Evolutionary conservation across 345 rosid species (phyloP).

Genomic region (Raphanus sativus): DNA sequence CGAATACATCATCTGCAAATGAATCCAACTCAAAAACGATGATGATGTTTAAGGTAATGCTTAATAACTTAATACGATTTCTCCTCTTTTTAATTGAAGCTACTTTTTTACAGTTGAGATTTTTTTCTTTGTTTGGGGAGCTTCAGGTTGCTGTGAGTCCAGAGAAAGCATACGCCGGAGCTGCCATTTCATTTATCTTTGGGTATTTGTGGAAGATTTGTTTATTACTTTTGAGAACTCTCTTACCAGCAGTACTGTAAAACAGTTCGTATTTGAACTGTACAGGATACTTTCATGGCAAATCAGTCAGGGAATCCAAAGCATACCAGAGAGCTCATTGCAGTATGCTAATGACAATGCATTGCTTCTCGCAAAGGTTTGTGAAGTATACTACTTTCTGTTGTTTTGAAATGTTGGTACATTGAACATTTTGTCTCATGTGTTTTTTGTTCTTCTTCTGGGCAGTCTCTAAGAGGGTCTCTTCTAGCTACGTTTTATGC

Average conservation of each 20-base stretch:
- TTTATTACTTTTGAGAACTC: background rate
- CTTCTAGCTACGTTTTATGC: too few species aligned
- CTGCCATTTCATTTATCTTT: conserved; percentile 58
- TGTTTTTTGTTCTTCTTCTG: too few species aligned
- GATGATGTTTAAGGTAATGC: too few species aligned
- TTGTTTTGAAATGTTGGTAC: background rate
- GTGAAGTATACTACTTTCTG: background rate
- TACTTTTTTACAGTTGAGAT: too few species aligned
- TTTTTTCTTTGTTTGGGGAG: too few species aligned
- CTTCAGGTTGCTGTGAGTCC: too few species aligned
- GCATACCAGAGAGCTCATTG: conserved; percentile 72
- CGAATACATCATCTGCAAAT: too few species aligned
- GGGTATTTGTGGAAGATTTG: conserved; percentile 50
- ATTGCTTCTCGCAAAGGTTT: conserved; percentile 73
- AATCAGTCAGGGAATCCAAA: conserved; percentile 71
- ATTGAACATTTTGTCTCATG: background rate
- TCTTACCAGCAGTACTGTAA: background rate
- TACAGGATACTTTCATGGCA: conserved; percentile 81
- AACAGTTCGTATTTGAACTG: conserved; percentile 10
- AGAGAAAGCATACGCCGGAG: conserved; percentile 77
- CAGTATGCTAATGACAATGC: conserved; percentile 95
- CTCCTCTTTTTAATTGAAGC: too few species aligned
- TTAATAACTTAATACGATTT: too few species aligned
- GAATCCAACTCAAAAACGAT: too few species aligned
- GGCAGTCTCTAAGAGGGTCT: too few species aligned